Evolutionary conservation across 768 basidiomycete species (phyloP).

Genomic region (Neoboletus subvelutipes): DNA sequence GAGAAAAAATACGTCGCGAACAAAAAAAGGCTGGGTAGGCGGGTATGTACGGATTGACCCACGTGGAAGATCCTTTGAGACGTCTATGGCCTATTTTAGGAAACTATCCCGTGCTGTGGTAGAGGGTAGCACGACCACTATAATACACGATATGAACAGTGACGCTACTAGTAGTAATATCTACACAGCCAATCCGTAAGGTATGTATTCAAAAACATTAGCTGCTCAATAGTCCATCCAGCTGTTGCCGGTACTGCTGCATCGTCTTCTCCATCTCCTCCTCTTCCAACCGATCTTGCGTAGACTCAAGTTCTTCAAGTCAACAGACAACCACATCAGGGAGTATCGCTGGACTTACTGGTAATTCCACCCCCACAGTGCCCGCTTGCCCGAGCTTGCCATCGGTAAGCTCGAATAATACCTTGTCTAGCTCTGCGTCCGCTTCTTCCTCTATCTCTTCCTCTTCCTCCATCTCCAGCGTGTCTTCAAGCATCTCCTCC

Average conservation of each 20-base stretch:
- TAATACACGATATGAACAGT: constrained; percentile 9
- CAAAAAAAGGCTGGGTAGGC: constrained; percentile 18
- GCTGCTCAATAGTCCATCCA: constrained; percentile 78
- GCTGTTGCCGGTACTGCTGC: constrained; percentile 87
- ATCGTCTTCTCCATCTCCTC: constrained; percentile 85
- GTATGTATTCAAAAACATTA: constrained; percentile 19
- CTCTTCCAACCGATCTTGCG: constrained; percentile 66
- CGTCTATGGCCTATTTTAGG: constrained; percentile 7
- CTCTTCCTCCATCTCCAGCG: constrained; percentile 87
- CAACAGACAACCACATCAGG: constrained; percentile 1
- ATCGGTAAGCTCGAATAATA: constrained; percentile 91
- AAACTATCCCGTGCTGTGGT: background rate
- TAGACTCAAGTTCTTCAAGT: constrained; percentile 39
- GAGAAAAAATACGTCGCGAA: constrained; percentile 17
- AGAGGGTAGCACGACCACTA: constrained; percentile 1
- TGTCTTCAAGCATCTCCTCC: constrained; percentile 98
- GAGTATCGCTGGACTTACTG: constrained; percentile 50
- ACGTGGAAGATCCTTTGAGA: constrained; percentile 16
- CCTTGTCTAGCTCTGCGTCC: constrained; percentile 95
- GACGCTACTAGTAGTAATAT: background rate
- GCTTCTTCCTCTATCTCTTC: constrained; percentile 96
- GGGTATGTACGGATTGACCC: constrained; percentile 26
- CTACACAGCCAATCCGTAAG: constrained; percentile 3
- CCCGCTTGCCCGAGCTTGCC: constrained; percentile 92
- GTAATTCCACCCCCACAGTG: constrained; percentile 65